phyloP scores from a whole-genome alignment of 192 early-diverging fungal species.

The Linnemannia hyalina region DNA sequence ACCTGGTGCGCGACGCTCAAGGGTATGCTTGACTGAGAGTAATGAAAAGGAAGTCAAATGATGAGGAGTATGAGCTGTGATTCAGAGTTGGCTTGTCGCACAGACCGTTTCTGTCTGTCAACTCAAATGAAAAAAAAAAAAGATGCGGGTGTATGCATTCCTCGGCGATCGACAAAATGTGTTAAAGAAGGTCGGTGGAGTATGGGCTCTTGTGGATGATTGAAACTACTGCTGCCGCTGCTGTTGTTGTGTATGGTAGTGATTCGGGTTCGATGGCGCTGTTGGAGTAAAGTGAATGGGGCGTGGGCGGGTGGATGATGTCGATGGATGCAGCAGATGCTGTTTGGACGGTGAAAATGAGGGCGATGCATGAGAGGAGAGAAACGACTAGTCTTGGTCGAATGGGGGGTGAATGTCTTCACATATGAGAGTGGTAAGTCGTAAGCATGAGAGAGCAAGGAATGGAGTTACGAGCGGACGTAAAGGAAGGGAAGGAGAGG shows the following conservation, averaged over 20 bases:
- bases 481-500: neutral
- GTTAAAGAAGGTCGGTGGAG: neutral
- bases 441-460: neutral
- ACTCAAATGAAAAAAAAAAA: too few relatives aligned
- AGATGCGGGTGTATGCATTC: too few relatives aligned
- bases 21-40: neutral
- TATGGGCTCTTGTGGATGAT: neutral
- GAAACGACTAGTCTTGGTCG: neutral
- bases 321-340: neutral
- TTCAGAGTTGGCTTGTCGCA: neutral
- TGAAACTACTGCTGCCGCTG: neutral
- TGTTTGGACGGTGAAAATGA: neutral
- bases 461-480: neutral
- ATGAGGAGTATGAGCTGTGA: neutral
- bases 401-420: neutral
- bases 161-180: neutral
- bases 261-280: neutral
- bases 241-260: neutral
- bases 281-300: neutral
- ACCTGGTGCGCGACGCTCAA: neutral
- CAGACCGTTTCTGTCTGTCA: neutral
- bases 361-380: neutral
- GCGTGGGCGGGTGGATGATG: neutral
- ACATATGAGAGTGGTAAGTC: neutral
- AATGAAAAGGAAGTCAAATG: neutral